A percentile compares a stretch with the other conserved stretches of the same genome.
These are phyloP conservation scores for Cystobasidiaceae sp. DNA, from an alignment of 1,284 basidiomycete species.

Conservation along the genomic window DNA sequence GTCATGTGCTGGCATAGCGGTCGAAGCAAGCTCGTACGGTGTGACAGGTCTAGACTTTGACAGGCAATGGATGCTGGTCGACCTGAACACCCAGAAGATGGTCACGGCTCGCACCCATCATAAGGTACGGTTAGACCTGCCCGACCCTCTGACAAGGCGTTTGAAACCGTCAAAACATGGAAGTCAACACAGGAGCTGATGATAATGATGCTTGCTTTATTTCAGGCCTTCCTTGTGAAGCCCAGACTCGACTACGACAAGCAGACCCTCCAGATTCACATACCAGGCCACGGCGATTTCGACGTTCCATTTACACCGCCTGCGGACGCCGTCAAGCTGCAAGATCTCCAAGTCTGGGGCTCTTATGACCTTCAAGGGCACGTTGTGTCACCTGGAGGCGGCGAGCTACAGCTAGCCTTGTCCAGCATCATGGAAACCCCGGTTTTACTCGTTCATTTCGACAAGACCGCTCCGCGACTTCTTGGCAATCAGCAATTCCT, in stretches of 20 bases:
- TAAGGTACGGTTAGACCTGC: slow-evolving; percentile 11
- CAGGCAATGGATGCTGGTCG: slow-evolving; percentile 29
- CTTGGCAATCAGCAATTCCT: slow-evolving; percentile 12
- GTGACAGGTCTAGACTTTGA: slow-evolving; percentile 21
- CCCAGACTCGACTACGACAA: background rate
- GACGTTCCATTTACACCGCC: background rate
- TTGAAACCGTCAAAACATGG: no score
- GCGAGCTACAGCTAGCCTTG: slow-evolving; percentile 6
- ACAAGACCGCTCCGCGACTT: slow-evolving; percentile 14
- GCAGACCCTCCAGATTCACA: background rate
- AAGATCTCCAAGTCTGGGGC: slow-evolving; percentile 26
- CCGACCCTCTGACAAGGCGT: no score
- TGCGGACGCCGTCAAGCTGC: slow-evolving; percentile 2
- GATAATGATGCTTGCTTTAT: background rate
- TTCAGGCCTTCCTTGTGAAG: slow-evolving; percentile 19
- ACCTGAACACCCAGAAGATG: slow-evolving; percentile 22
- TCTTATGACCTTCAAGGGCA: slow-evolving; percentile 18
- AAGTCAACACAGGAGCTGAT: no score
- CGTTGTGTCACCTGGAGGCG: slow-evolving; percentile 15
- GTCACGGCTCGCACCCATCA: slow-evolving; percentile 8
- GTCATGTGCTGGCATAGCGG: slow-evolving; percentile 13
- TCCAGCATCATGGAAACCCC: background rate
- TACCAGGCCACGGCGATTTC: slow-evolving; percentile 18
- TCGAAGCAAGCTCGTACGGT: slow-evolving; percentile 5
- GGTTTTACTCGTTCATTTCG: slow-evolving; percentile 15